Base-by-base conservation (phyloP, 2,329 filamentous ascomycete genomes). In the Alternaria burnsii region DNA sequence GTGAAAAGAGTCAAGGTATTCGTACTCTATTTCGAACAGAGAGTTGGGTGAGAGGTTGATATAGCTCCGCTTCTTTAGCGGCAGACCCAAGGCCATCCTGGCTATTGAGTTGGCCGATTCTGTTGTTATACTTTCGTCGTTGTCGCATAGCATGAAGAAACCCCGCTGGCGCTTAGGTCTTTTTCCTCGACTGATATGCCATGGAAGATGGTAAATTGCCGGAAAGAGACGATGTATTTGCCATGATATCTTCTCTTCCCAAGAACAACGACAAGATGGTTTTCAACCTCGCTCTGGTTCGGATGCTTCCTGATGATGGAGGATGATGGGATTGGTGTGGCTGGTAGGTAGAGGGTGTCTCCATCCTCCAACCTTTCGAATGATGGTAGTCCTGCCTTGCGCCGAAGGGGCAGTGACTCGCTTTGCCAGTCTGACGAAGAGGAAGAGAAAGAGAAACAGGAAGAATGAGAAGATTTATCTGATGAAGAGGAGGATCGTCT, bases 41-140 rank as follows among this genome's bases (percentile, higher is more conserved):
- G 47, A 26, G 14, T 64, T 57, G 1, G 14, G 24, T 3, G 54
- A 59, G 41, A 70, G 58, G 38, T 72, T 72, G 52, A 73, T 44
- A 43, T 66, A 72, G 24, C 64, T 68, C 12, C 62, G 55, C 47
- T 63, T 70, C 12, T 8, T 14, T 46, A 71, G 71, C 14, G 30
- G 54, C 22, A 34, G 71, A 20, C 50, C 61, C 22, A 59, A 14
- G 9, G 32, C 46, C 26, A 70, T 24, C 9, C 43, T 62, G 48
- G 63, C 56, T 4, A 65, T 36, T 24, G 42, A 5, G 16, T 54
- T 41, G 20, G 48, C 24, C 6, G 24, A 18, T 9, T 11, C 8
- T 26, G 36, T 32, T 18, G 26, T n/a, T 16, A 22, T 43, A 40
- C 55, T 44, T 16, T 52, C 2, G 7, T 43, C 8, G 44, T 67